Evolutionary conservation across 352 stramenopile species (phyloP).

Genomic region (Globisporangium echinulatum): DNA sequence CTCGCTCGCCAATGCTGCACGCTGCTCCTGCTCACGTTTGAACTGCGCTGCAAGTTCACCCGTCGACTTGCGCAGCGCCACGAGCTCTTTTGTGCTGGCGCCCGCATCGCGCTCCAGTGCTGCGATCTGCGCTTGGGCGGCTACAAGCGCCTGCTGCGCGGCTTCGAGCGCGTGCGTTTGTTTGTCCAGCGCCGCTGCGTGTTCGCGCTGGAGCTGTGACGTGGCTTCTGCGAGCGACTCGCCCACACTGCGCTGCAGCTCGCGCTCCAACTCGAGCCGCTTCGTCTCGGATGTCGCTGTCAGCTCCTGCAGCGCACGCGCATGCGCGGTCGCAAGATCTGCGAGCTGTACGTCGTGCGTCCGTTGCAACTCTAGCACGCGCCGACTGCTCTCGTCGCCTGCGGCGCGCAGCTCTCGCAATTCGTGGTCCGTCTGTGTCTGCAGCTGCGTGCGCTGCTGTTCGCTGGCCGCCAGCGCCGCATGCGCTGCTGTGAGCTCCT

Average conservation of each 20-base stretch:
- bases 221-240: slow-evolving; percentile 11
- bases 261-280: slow-evolving; percentile 16
- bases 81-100: slow-evolving; percentile 14
- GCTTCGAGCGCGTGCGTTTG: slow-evolving; percentile 3
- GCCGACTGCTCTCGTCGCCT: slow-evolving; percentile 6
- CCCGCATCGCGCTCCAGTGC: not conserved
- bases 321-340: slow-evolving; percentile 16
- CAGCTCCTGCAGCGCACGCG: slow-evolving; percentile 12
- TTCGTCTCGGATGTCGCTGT: slow-evolving; percentile 13
- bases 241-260: slow-evolving; percentile 9
- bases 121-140: slow-evolving; percentile 14
- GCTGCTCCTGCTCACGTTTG: slow-evolving; percentile 23
- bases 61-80: slow-evolving; percentile 10
- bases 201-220: slow-evolving; percentile 6
- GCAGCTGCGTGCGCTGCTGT: slow-evolving; percentile 8
- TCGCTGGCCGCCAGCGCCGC: slow-evolving; percentile 14
- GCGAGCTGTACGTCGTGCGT: slow-evolving; percentile 19
- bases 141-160: slow-evolving; percentile 2
- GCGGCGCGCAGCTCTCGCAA: slow-evolving; percentile 6
- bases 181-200: not conserved
- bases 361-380: slow-evolving; percentile 10
- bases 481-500: slow-evolving; percentile 12
- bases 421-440: slow-evolving; percentile 18
- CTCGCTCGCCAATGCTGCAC: slow-evolving; percentile 17
- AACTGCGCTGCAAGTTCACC: slow-evolving; percentile 13